Evolutionary conservation across 257 asterid species (phyloP), one percentile per base, ranked within the genome.

Genomic region (Solanum pinnatisectum): DNA sequence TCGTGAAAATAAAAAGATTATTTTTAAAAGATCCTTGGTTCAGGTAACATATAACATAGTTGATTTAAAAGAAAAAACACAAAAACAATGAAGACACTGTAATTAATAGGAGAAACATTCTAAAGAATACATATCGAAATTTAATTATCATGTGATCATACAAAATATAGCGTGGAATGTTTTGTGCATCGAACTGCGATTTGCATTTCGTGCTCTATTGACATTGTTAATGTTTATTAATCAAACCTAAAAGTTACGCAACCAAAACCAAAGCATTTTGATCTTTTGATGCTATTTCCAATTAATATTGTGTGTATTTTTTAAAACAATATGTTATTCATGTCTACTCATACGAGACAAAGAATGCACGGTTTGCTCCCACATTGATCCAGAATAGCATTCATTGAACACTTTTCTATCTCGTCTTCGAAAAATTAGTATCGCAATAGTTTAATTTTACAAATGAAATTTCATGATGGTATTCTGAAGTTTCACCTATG

Each of bases 1-100:
- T 0, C 0, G 30, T n/a, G 1, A 63, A n/a, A 15, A 18, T 63
- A n/a, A 2, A n/a, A 5, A 65, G 0, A 2, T 0, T 65, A 1
- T 2, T 65, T n/a, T 23, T n/a, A 11, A 65, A 65, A n/a, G 18
- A n/a, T 2, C 16, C 3, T n/a, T 1, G 0, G 1, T 25, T 63
- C 8, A n/a, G 2, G 15, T 65, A 10, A 11, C 8, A 65, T 0
- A 4, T 63, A 63, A 23, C 7, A 63, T 0, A 63, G 33, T 63
- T 10, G 71, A 23, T n/a, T 0, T 63, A n/a, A 63, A 23, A 4
- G 8, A 7, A 5, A 25, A 63, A n/a, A 59, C 0, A 56, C 67
- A 59, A 59, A 59, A 59, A 20, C 25, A 59, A 20, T 1, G 0
- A 60, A 60, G 0, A 60, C 68, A 0, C 13, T 6, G 5, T 11